These are phyloP conservation scores for Populus simonii DNA, from an alignment of 345 rosid genomes.

Conservation along the genomic window DNA sequence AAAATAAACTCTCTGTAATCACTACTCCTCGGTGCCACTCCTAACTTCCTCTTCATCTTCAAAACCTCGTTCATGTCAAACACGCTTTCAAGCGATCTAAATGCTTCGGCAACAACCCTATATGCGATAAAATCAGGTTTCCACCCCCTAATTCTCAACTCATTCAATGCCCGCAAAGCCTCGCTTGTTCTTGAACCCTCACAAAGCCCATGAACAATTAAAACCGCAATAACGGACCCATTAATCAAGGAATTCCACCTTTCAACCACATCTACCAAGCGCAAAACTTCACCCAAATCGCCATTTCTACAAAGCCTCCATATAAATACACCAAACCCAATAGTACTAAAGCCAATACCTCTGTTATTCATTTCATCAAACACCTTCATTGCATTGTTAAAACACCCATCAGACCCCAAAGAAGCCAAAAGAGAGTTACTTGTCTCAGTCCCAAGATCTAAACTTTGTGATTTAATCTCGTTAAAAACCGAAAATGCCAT, in stretches of 20 bases:
- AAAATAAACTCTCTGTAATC: constrained; percentile 68
- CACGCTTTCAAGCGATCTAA: constrained; percentile 43
- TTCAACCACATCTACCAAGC: constrained; percentile 51
- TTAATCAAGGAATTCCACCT: constrained; percentile 35
- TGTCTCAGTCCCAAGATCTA: constrained; percentile 43
- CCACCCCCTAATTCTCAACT: constrained; percentile 61
- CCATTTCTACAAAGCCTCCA: constrained; percentile 48
- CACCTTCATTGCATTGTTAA: constrained; percentile 49
- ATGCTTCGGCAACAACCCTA: constrained; percentile 74
- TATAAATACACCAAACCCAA: constrained; percentile 70
- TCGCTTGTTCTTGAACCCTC: constrained; percentile 54
- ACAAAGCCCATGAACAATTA: constrained; percentile 76
- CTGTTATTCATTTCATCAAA: constrained; percentile 57
- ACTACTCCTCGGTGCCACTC: constrained; percentile 77
- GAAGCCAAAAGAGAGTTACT: constrained; percentile 73
- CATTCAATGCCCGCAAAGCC: constrained; percentile 59
- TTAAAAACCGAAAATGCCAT: constrained; percentile 57
- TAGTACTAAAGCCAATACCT: constrained; percentile 47
- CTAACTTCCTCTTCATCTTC: constrained; percentile 88
- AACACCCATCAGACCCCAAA: constrained; percentile 48
- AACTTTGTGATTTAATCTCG: constrained; percentile 32
- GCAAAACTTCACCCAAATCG: constrained; percentile 40
- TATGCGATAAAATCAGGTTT: constrained; percentile 95
- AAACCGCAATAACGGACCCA: constrained; percentile 66
- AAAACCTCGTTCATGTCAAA: constrained; percentile 55